phyloP scores from a whole-genome alignment of 371 early-diverging fungal genomes.

The Mucor piriformis region DNA sequence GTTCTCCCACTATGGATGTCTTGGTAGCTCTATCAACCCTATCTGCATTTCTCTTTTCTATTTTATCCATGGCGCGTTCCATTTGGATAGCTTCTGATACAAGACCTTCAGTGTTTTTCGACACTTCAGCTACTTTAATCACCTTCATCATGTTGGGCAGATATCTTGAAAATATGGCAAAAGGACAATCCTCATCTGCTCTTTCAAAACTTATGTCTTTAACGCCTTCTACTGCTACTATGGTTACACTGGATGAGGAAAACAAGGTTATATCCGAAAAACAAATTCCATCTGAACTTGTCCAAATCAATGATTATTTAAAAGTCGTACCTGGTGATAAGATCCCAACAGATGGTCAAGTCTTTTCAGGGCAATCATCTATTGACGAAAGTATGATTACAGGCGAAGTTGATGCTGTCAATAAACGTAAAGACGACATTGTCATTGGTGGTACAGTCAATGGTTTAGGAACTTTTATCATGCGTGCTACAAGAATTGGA shows the following conservation, averaged over 20 bases:
- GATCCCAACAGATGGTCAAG: constrained; percentile 91
- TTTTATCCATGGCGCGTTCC: constrained; percentile 53
- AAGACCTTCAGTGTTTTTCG: constrained; percentile 82
- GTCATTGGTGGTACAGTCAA: constrained; percentile 96
- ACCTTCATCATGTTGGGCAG: constrained; percentile 90
- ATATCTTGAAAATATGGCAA: constrained; percentile 92
- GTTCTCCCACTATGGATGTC: constrained; percentile 95
- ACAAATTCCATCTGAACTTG: constrained; percentile 81
- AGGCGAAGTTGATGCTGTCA: constrained; percentile 93
- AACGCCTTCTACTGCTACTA: constrained; percentile 67
- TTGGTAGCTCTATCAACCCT: constrained; percentile 87
- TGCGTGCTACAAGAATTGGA: constrained; percentile 80
- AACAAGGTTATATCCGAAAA: constrained; percentile 57
- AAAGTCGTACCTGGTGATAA: constrained; percentile 93
- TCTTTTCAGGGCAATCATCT: constrained; percentile 80
- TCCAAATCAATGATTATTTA: constrained; percentile 84
- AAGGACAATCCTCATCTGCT: constrained; percentile 90
- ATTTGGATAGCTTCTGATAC: constrained; percentile 11
- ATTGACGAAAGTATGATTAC: constrained; percentile 99
- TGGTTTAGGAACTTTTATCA: constrained; percentile 72
- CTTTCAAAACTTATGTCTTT: constrained; percentile 86
- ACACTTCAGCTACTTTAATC: constrained; percentile 89
- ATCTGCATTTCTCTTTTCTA: constrained; percentile 80
- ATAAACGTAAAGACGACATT: constrained; percentile 66
- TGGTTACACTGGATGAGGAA: constrained; percentile 27